Base-by-base conservation (phyloP, 1,284 basidiomycete genomes). In the Xanthoconium separans region DNA sequence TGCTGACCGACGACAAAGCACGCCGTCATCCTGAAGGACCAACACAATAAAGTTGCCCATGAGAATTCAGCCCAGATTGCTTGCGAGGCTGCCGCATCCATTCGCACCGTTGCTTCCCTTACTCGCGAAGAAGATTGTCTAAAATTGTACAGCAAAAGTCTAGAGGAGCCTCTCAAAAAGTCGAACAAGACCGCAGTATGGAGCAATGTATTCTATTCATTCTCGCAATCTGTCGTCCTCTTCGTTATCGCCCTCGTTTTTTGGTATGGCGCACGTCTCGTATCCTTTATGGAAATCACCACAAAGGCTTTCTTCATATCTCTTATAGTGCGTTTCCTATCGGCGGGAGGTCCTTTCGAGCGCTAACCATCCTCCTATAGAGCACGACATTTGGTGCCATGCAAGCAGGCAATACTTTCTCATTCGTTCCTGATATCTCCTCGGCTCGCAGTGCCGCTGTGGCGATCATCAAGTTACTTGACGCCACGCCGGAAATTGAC, bases 341-440 rank as follows among this genome's bases (percentile, higher is more conserved):
- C n/a, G 42, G 36, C 2, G 13, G 22, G 9, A 29, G 20, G 33
- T 43, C 61, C n/a, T 70, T 65, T 56, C 64, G 61, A 40, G 10
- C 10, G 12, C 24, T 50, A 33, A 55, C n/a, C 15, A 33, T 15
- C 12, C 2, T 27, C 15, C 8, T 0, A 1, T 58, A 89, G 88
- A 79, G 78, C 58, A 83, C 85, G 12, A 83, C 81, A 3, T 92
- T 91, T 66, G 83, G 84, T 55, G 78, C 88, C 27, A 89, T 90
- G 53, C 89, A 93, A 70, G 89, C 89, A 24, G 89, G 90, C 50
- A 89, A 90, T 64, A 85, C 96, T 30, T 97, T 98, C 76, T 83
- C 84, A 15, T 97, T 93, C 69, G 95, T 96, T 2, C 95, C 95
- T 22, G 95, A 98, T 67, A 83, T 97, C 47, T 93, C 90, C 6